phyloP scores from a whole-genome alignment of 306 rosid genomes.

The Acacia acuminata region DNA sequence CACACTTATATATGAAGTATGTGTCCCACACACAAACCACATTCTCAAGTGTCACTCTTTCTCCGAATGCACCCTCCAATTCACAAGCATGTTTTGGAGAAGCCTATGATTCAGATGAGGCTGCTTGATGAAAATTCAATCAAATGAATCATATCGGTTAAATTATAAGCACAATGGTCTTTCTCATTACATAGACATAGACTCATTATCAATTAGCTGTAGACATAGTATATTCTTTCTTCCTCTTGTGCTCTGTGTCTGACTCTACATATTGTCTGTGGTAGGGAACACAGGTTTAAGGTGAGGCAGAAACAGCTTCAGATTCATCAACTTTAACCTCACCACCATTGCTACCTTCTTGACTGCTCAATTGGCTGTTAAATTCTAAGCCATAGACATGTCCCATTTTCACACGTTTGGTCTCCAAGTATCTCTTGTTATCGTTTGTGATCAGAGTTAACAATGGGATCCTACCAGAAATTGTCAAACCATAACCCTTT shows the following conservation, averaged over 20 bases:
- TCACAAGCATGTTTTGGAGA: constrained; percentile 12
- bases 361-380: constrained; percentile 32
- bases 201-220: too few relatives aligned
- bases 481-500: constrained; percentile 80
- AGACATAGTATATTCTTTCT: neutral
- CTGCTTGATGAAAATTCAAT: constrained; percentile 30
- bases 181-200: neutral
- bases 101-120: constrained; percentile 7
- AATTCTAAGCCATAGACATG: constrained; percentile 57
- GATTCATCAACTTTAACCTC: constrained; percentile 40
- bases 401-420: constrained; percentile 80
- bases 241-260: neutral
- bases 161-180: constrained; percentile 13
- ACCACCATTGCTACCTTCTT: constrained; percentile 39
- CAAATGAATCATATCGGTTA: constrained; percentile 22
- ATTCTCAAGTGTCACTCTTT: neutral
- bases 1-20: neutral
- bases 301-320: constrained; percentile 31
- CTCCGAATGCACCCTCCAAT: neutral
- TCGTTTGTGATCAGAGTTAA: constrained; percentile 69
- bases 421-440: constrained; percentile 72
- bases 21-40: neutral
- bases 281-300: constrained; percentile 21
- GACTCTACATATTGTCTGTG: neutral
- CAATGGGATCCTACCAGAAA: constrained; percentile 81